phyloP scores from a whole-genome alignment of 1,284 basidiomycete species.

The Heliocybe sulcata region DNA sequence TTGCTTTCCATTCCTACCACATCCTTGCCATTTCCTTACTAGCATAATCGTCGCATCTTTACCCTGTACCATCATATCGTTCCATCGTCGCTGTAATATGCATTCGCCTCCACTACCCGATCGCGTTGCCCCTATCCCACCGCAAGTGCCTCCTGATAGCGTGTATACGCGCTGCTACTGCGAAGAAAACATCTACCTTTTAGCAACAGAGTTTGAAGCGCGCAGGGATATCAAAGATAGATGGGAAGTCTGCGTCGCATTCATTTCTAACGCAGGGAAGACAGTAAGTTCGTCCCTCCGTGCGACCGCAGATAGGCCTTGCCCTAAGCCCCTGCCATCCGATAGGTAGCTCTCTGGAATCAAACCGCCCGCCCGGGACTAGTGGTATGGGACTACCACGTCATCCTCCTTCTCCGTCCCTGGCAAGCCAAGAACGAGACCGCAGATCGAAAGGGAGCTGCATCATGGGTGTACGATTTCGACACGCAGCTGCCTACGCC shows the following conservation, averaged over 20 bases:
- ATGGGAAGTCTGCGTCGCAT: slow-evolving; percentile 51
- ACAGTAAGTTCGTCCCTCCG: slow-evolving; percentile 31
- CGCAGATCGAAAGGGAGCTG: not conserved
- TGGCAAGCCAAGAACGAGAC: slow-evolving; percentile 9
- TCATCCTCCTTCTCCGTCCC: slow-evolving; percentile 45
- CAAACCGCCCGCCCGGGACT: slow-evolving; percentile 38
- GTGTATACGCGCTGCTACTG: slow-evolving; percentile 42
- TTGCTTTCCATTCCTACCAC: not conserved
- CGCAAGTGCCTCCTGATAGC: slow-evolving; percentile 19
- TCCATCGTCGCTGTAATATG: not conserved
- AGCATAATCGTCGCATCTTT: not conserved
- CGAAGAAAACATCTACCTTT: slow-evolving; percentile 68
- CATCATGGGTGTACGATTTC: slow-evolving; percentile 59
- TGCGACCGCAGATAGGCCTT: not conserved
- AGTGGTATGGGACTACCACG: slow-evolving; percentile 77
- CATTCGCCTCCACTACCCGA: not conserved
- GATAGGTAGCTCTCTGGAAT: slow-evolving; percentile 57
- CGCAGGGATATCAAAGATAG: slow-evolving; percentile 17
- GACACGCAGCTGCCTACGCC: slow-evolving; percentile 45
- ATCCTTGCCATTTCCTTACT: not conserved
- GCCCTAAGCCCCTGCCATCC: slow-evolving; percentile 2
- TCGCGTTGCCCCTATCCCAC: slow-evolving; percentile 9
- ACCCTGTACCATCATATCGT: not conserved
- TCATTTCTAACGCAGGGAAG: slow-evolving; percentile 58
- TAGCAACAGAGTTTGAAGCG: slow-evolving; percentile 37